phyloP scores from a whole-genome alignment of 768 basidiomycete species.

The Kwoniella europaea region DNA sequence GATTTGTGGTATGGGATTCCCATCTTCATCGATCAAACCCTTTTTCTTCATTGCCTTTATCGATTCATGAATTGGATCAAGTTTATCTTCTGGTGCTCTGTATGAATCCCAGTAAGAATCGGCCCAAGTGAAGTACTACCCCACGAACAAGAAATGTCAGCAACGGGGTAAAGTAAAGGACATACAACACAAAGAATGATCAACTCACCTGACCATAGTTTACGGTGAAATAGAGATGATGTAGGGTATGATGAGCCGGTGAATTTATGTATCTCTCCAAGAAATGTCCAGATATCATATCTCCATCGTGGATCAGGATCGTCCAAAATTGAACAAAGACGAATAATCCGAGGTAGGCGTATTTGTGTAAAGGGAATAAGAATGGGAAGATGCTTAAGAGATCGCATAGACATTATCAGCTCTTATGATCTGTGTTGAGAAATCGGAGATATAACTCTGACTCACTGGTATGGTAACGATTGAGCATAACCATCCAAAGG shows the following conservation, averaged over 20 bases:
- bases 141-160: not conserved
- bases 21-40: conserved; percentile 50
- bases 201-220: conserved; percentile 78
- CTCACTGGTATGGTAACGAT: conserved; percentile 85
- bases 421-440: not conserved
- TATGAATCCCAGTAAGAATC: conserved; percentile 84
- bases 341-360: conserved; percentile 81
- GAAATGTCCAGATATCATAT: conserved; percentile 92
- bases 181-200: not conserved
- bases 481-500: conserved; percentile 92
- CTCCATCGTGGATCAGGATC: conserved; percentile 96
- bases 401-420: conserved; percentile 2
- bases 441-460: not conserved
- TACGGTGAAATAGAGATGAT: conserved; percentile 94
- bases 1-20: conserved; percentile 44
- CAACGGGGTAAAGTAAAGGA: not conserved
- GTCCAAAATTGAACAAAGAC: conserved; percentile 92
- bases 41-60: conserved; percentile 65
- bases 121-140: conserved; percentile 95
- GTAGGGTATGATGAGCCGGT: conserved; percentile 96
- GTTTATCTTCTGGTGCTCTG: conserved; percentile 77
- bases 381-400: conserved; percentile 70
- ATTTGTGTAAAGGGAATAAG: conserved; percentile 86
- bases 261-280: conserved; percentile 92
- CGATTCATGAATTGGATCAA: conserved; percentile 73